A percentile compares a stretch with the other conserved stretches of the same genome.
Conservation (phyloP, 2,329 filamentous ascomycete genomes). For the Colletotrichum eleusines region DNA sequence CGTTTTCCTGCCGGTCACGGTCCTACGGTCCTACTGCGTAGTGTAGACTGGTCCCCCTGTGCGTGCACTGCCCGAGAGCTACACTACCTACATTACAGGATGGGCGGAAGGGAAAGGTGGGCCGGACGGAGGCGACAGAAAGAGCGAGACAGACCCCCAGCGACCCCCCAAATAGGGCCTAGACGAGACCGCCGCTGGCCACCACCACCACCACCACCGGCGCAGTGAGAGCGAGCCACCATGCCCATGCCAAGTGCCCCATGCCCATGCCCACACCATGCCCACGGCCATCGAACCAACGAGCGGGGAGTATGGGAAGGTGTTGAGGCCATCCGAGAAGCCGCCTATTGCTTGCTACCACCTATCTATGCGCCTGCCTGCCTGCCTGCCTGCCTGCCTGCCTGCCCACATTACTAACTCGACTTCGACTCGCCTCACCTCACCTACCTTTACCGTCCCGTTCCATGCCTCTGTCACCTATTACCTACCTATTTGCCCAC, state of each 20-base stretch:
- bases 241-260: conserved; percentile 8
- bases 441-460: conserved; percentile 13
- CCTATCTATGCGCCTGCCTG: no score
- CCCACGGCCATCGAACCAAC: conserved; percentile 26
- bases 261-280: conserved; percentile 2
- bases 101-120: not conserved
- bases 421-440: conserved; percentile 29
- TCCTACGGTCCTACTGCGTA: conserved; percentile 12
- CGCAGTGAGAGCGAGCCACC: not conserved
- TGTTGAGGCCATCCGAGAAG: conserved; percentile 33
- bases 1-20: conserved; percentile 24
- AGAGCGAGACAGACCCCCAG: conserved; percentile 21
- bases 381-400: no score
- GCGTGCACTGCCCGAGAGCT: conserved; percentile 36
- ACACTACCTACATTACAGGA: not conserved
- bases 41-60: conserved; percentile 5
- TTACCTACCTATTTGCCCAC: not conserved
- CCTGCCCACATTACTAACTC: conserved; percentile 40
- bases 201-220: not conserved
- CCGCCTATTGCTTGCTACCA: no score
- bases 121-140: conserved; percentile 4
- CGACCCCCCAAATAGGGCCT: conserved; percentile 11
- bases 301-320: conserved; percentile 22
- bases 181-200: not conserved
- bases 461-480: conserved; percentile 13